phyloP scores from a whole-genome alignment of 2,329 filamentous ascomycete species.

The Pezicula neosporulosa region DNA sequence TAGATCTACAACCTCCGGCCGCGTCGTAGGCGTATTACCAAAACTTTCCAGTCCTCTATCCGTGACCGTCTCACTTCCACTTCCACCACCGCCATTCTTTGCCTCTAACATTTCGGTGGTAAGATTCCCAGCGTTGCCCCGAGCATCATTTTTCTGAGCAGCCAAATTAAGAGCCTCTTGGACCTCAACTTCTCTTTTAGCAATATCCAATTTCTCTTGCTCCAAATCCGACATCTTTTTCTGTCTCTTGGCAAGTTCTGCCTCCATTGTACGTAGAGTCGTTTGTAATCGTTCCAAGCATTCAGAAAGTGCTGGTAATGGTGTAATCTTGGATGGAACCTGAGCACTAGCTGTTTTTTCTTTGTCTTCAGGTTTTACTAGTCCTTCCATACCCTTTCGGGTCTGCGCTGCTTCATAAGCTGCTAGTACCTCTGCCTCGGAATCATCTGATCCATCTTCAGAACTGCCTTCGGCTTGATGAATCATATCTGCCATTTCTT shows the following conservation, averaged over 20 bases:
- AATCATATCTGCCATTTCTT: constrained; percentile 82
- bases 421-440: constrained; percentile 66
- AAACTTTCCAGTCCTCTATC: constrained; percentile 35
- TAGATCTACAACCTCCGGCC: constrained; percentile 25
- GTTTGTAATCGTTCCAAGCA: constrained; percentile 62
- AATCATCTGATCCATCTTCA: constrained; percentile 64
- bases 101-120: too few species aligned
- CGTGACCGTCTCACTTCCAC: constrained; percentile 7
- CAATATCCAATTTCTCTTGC: constrained; percentile 65
- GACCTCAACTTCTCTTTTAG: constrained; percentile 71
- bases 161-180: constrained; percentile 79
- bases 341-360: constrained; percentile 28
- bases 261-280: constrained; percentile 60
- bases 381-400: constrained; percentile 77
- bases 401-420: constrained; percentile 89
- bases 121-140: constrained; percentile 40
- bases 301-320: constrained; percentile 69
- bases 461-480: constrained; percentile 68
- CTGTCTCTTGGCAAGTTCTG: constrained; percentile 56
- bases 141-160: constrained; percentile 64
- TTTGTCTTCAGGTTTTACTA: constrained; percentile 43
- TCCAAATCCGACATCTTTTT: constrained; percentile 63
- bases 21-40: constrained; percentile 31
- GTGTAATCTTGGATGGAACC: constrained; percentile 61
- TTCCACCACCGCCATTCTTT: constrained; percentile 5